A percentile compares a stretch with the other conserved stretches of the same genome.
phyloP scores from a whole-genome alignment of 139 green algal genomes.

The Pycnococcus provasolii region DNA sequence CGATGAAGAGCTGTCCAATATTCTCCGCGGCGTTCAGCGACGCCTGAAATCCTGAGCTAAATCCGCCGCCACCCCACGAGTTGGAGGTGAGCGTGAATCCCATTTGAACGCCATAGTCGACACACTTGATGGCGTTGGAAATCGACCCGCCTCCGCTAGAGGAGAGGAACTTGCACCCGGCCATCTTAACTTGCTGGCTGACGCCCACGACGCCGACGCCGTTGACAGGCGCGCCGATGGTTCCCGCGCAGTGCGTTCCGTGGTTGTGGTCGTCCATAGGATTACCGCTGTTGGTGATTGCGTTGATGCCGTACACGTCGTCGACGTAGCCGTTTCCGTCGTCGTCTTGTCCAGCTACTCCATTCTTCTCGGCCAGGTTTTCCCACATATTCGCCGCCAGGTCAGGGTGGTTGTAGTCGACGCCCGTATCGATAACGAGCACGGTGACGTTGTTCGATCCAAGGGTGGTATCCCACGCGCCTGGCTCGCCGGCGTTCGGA shows the following conservation, averaged over 20 bases:
- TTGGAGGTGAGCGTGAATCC: too few relatives aligned
- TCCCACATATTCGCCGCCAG: slow-evolving; percentile 15
- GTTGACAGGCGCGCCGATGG: too few relatives aligned
- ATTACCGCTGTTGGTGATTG: slow-evolving; percentile 2
- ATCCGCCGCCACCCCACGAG: neutral
- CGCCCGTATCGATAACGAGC: neutral
- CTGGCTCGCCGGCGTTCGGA: neutral
- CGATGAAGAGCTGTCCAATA: slow-evolving; percentile 25
- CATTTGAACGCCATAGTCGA: neutral
- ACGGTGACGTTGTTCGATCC: neutral
- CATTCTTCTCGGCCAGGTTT: slow-evolving; percentile 2
- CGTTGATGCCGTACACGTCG: slow-evolving; percentile 13
- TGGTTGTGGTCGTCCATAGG: slow-evolving; percentile 8
- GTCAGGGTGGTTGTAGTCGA: slow-evolving; percentile 9
- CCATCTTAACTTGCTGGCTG: neutral
- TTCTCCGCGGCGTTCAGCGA: neutral
- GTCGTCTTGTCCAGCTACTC: slow-evolving; percentile 1
- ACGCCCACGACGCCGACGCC: too few relatives aligned
- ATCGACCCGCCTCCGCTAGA: neutral
- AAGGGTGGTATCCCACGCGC: neutral
- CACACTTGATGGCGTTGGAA: neutral
- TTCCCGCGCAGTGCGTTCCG: slow-evolving; percentile 14
- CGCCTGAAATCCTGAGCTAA: neutral
- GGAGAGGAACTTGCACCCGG: neutral
- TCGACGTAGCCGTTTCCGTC: slow-evolving; percentile 15